phyloP scores from a whole-genome alignment of 2,329 filamentous ascomycete species.

The Aureobasidium sp. region DNA sequence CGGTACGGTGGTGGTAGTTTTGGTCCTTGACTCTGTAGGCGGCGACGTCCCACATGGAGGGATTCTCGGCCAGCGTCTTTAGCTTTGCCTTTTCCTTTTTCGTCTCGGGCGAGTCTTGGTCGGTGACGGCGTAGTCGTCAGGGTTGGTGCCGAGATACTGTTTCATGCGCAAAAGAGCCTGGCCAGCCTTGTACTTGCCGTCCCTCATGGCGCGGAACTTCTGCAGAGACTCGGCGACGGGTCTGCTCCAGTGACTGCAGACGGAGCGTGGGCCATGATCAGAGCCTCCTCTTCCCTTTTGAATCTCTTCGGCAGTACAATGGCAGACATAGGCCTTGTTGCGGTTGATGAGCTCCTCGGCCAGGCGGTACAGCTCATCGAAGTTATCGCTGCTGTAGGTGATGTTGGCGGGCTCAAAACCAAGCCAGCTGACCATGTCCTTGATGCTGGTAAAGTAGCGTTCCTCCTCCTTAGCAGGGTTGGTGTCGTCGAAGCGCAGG shows the following conservation, averaged over 20 bases:
- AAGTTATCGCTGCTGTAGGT: slow-evolving; percentile 92
- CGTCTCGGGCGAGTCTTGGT: slow-evolving; percentile 26
- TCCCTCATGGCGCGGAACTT: slow-evolving; percentile 89
- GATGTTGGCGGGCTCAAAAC: slow-evolving; percentile 69
- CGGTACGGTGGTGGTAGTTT: slow-evolving; percentile 69
- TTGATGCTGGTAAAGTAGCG: slow-evolving; percentile 83
- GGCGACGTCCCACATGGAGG: slow-evolving; percentile 93
- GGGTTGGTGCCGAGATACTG: slow-evolving; percentile 57
- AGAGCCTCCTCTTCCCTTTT: slow-evolving; percentile 76
- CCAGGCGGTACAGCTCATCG: slow-evolving; percentile 76
- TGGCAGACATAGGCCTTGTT: slow-evolving; percentile 77
- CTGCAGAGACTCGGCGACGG: slow-evolving; percentile 65
- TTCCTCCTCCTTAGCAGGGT: slow-evolving; percentile 88
- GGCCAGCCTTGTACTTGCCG: slow-evolving; percentile 78
- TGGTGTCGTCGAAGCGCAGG: slow-evolving; percentile 87
- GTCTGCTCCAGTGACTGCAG: slow-evolving; percentile 71
- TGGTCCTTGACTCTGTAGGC: slow-evolving; percentile 80
- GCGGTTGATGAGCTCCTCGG: slow-evolving; percentile 71
- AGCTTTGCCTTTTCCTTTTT: slow-evolving; percentile 30
- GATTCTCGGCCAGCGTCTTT: slow-evolving; percentile 58
- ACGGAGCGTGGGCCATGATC: slow-evolving; percentile 63
- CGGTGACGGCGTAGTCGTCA: slow-evolving; percentile 29
- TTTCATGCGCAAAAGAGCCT: slow-evolving; percentile 89
- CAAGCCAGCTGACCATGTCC: slow-evolving; percentile 81
- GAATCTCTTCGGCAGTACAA: slow-evolving; percentile 76